Evolutionary conservation across 108 stramenopile genomes (phyloP), one percentile per base, ranked within the genome.

Genomic region (Discostella pseudostelligera): DNA sequence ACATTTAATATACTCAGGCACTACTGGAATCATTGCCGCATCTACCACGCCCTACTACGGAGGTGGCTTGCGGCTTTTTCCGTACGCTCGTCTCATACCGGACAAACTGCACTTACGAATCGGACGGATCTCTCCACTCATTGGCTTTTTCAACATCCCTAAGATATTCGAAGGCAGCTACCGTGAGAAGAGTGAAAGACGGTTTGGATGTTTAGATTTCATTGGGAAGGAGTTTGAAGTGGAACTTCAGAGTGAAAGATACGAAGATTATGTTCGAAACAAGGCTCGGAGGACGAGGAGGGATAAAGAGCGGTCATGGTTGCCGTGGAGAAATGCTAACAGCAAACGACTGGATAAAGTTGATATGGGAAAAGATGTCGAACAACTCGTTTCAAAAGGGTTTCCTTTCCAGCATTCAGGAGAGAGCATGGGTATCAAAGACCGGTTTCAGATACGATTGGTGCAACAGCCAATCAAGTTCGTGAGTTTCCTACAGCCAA

Each of bases 401-500:
- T 86, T 81, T 67, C 88, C 88, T 8, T 82, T 89, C 36, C 88
- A 89, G 58, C 88, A 89, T 60, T 84, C 83, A 3, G 88, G 88
- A 11, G 88, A 89, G 65, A 71, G 67, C 8, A 68, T 83, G 46
- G 87, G 87, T 10, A 49, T 24, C 8, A 63, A 74, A 12, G 69
- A 78, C n/a, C 44, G 69, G 3, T 81, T 87, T 44, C 80, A 81
- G 36, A 56, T 87, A 45, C 60, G 69, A 25, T 72, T 83, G 21
- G 62, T 81, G 3, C 37, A 76, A 10, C 56, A 72, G n/a, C 81
- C 84, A 12, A 67, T 87, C 13, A 81, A 75, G 36, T 87, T 87
- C 70, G 66, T 87, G 26, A 82, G 74, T 28, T 83, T 87, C 36
- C 62, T 83, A 49, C 29, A 66, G 44, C 76, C 75, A 21, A 76